Base-by-base conservation (phyloP, 148 eudicot genomes). In the Hydrangea macrophylla region DNA sequence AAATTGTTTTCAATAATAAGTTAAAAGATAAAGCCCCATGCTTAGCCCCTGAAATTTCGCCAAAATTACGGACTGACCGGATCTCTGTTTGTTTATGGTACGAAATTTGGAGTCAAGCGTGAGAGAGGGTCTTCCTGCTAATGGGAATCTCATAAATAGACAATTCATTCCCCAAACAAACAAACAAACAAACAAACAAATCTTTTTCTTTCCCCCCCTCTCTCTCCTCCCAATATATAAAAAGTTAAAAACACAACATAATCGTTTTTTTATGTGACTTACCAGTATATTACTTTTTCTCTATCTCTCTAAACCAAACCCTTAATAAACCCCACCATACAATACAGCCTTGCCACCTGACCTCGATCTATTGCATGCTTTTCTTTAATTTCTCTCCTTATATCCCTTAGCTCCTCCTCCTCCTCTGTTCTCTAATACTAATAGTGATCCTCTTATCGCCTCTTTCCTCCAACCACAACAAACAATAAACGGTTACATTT, bases 291-390 rank as follows among this genome's bases (percentile, higher is more conserved):
- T 28, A n/a, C 33, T 42, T 64, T 45, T 58, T 71, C 71, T 61
- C 71, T 62, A 68, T 37, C 71, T 61, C 71, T 62, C 72, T 37
- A 53, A 74, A 65, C 71, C 77, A 69, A 80, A 75, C 75, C 77
- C 80, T 45, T 51, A 70, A 68, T 73, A 76, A 73, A 76, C 70
- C 75, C 75, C 77, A 33, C 73, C 68, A 53, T 45, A 40, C 81
- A 62, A 66, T 55, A 27, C 60, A 12, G 62, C 45, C 60, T 45
- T 65, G 51, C 27, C 78, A 33, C 71, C 67, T 54, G n/a, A n/a
- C n/a, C n/a, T n/a, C n/a, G n/a, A n/a, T n/a, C 28, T 65, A 58
- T 53, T 76, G 58, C 72, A 64, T 76, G 72, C 74, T 50, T 25
- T 42, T 73, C 9, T 54, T 35, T 35, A 25, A 25, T 36, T 24